Evolutionary conservation across 495 filamentous ascomycete species (phyloP).

Genomic region (Astrothelium subdiscretum): DNA sequence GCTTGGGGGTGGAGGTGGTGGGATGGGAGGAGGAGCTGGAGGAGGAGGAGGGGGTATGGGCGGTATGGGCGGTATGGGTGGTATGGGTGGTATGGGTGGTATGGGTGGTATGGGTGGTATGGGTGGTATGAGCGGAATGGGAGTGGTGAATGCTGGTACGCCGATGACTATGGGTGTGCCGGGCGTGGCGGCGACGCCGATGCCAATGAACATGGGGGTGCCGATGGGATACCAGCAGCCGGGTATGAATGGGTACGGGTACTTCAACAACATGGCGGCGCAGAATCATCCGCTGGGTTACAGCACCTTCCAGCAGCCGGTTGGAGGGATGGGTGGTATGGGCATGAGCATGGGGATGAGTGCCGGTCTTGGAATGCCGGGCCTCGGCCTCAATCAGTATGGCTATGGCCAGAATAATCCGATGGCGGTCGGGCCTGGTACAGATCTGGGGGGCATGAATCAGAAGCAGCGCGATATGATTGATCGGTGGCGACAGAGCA

Average conservation of each 20-base stretch:
- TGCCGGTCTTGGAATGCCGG: conserved; percentile 27
- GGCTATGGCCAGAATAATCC: neutral
- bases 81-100: conserved; percentile 8
- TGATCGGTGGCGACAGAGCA: conserved; percentile 81
- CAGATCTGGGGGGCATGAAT: conserved; percentile 32
- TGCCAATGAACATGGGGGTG: conserved; percentile 4
- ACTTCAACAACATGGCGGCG: conserved; percentile 7
- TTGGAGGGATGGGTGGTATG: conserved; percentile 17
- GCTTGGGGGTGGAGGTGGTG: neutral
- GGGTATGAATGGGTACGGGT: conserved; percentile 10
- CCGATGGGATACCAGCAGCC: conserved; percentile 12
- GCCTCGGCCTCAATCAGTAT: neutral
- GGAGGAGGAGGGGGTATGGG: neutral
- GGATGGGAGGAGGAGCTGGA: neutral
- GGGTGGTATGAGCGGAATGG: conserved; percentile 7
- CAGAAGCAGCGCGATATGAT: conserved; percentile 65
- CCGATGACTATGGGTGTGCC: conserved; percentile 22
- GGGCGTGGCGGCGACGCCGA: neutral
- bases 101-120: neutral
- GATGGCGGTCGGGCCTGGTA: conserved; percentile 26
- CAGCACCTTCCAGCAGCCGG: neutral
- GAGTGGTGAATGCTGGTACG: conserved; percentile 15
- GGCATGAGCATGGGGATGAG: conserved; percentile 14
- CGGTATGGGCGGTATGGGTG: neutral
- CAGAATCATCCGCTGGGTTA: neutral